Percentiles rank a stretch among this genome's conserved stretches.
phyloP scores from a whole-genome alignment of 331 rosid species.

The Cucumis variabilis region DNA sequence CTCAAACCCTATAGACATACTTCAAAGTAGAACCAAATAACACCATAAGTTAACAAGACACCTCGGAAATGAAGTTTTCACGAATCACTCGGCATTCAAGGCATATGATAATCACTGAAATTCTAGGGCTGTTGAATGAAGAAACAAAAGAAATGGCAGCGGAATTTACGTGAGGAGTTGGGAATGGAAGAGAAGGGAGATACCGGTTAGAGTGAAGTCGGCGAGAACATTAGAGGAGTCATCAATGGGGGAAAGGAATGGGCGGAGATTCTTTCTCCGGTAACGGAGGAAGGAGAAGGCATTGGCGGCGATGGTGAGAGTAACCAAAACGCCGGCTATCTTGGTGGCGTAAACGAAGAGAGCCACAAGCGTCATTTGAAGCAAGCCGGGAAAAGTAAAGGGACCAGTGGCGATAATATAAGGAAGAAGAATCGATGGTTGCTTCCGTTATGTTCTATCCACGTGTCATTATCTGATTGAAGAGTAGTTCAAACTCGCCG shows the following conservation, averaged over 20 bases:
- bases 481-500: neutral
- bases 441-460: neutral
- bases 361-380: slow-evolving; percentile 53
- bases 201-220: slow-evolving; percentile 59
- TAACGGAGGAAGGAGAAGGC: slow-evolving; percentile 70
- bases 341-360: slow-evolving; percentile 78
- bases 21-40: neutral
- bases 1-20: neutral
- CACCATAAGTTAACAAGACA: neutral
- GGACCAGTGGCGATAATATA: neutral
- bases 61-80: neutral
- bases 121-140: neutral
- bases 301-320: slow-evolving; percentile 78
- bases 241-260: slow-evolving; percentile 75
- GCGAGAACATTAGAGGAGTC: slow-evolving; percentile 78
- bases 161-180: neutral
- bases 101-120: neutral
- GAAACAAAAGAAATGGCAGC: neutral
- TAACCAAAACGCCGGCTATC: slow-evolving; percentile 70
- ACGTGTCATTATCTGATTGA: neutral
- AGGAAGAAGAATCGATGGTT: neutral
- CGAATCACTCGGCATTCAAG: neutral
- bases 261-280: slow-evolving; percentile 68
- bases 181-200: neutral
- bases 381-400: neutral